phyloP scores from a whole-genome alignment of 805 yeast genomes.

The Candida chilensis region DNA sequence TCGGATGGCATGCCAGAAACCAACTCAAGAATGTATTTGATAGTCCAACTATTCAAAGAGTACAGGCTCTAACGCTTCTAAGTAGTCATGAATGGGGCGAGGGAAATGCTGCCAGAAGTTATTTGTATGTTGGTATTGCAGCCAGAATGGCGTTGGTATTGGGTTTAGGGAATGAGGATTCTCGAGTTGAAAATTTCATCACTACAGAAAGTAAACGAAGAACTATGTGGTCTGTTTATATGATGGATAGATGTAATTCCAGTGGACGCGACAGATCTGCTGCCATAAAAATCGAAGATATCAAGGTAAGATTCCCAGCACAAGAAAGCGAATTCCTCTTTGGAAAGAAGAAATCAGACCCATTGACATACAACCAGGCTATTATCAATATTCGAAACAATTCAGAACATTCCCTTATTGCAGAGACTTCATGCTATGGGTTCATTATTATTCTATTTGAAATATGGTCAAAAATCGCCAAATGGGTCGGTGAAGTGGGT shows the following conservation, averaged over 20 bases:
- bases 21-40: conserved; percentile 21
- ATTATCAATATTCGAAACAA: conserved; percentile 6
- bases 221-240: conserved; percentile 28
- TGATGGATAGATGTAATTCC: conserved; percentile 31
- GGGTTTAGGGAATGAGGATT: conserved; percentile 21
- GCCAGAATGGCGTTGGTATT: conserved; percentile 25
- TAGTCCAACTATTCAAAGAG: conserved; percentile 23
- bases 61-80: conserved; percentile 23
- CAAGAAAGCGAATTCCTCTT: conserved; percentile 18
- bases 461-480: conserved; percentile 24
- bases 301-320: conserved; percentile 18
- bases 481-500: conserved; percentile 27
- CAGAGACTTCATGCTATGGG: conserved; percentile 12
- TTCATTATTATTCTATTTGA: conserved; percentile 21
- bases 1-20: conserved; percentile 26
- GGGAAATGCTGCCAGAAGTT: conserved; percentile 23
- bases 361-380: background rate
- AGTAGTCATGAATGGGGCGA: conserved; percentile 33
- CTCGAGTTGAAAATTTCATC: conserved; percentile 9
- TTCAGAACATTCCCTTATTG: conserved; percentile 3
- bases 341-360: conserved; percentile 10
- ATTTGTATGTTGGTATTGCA: conserved; percentile 25
- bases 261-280: conserved; percentile 22
- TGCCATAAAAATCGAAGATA: conserved; percentile 20
- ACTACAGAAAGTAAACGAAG: conserved; percentile 19